Evolutionary conservation across 139 green algal species (phyloP), one percentile per base, ranked within the genome.

Genomic region (Chlamydomonas sphaeroides): DNA sequence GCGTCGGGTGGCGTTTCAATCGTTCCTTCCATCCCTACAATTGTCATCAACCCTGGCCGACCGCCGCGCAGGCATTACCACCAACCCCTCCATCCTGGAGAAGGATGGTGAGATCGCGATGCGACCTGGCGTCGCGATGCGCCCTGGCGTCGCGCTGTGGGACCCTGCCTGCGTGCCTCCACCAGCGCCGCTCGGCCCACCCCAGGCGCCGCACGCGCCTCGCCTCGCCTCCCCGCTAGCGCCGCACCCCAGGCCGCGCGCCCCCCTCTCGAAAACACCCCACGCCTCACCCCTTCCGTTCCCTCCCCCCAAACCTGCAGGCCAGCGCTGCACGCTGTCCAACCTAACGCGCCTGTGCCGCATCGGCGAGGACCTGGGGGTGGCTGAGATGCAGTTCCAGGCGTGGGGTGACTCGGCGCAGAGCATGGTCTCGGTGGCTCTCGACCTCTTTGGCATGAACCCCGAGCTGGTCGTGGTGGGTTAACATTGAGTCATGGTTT

Each of bases 71-170:
- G 94, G 94, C 48, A 90, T 96, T 59, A 98, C 95, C 0, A 98
- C 94, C 28, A 98, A 98, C 78, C 94, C 95, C 20, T 69, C 70
- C 53, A 95, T 98, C 45, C 80, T 98, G 11, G 88, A 95, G 41
- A 71, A 89, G 0, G 93, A 95, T 68, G 84, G 72, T 80, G 83
- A 41, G 91, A n/a, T n/a, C n/a, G n/a, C n/a, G n/a, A n/a, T n/a
- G n/a, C n/a, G n/a, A n/a, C n/a, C n/a, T n/a, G n/a, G n/a, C n/a
- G n/a, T n/a, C n/a, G n/a, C n/a, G n/a, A n/a, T n/a, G n/a, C n/a
- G n/a, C n/a, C n/a, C n/a, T n/a, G n/a, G n/a, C n/a, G n/a, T n/a
- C n/a, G n/a, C n/a, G 21, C 53, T 62, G 10, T 10, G 10, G 10
- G 10, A 51, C 45, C 10, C 14, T 51, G 14, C 45, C 10, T 51